A percentile compares a stretch with the other conserved stretches of the same genome.
Evolutionary conservation across 345 rosid genomes (phyloP).

Genomic region (Eucalyptus melliodora): DNA sequence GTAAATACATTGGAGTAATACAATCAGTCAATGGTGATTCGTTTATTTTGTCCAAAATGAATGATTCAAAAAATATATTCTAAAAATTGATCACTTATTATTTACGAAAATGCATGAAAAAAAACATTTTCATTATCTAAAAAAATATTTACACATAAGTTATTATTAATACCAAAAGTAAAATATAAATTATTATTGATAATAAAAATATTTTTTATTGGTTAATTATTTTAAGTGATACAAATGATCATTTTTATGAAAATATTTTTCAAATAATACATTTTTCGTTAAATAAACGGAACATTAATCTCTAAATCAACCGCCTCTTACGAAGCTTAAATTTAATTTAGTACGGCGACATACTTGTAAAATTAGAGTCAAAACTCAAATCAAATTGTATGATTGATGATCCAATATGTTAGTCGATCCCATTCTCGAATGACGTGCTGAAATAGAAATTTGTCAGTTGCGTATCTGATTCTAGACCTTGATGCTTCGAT

Average conservation of each 20-base stretch:
- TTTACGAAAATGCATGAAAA: rapidly evolving
- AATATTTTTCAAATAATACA: no score
- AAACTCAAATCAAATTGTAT: no score
- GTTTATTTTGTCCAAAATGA: no score
- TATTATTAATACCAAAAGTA: no score
- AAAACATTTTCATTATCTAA: no score
- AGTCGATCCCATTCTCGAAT: rapidly evolving
- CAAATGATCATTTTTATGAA: rapidly evolving
- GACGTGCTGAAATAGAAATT: rapidly evolving
- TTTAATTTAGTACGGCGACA: rapidly evolving
- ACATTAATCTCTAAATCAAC: no score
- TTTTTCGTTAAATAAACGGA: rapidly evolving
- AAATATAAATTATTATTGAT: rapidly evolving
- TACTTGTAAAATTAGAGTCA: no score
- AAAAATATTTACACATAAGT: rapidly evolving
- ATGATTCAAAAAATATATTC: no score
- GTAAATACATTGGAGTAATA: no score
- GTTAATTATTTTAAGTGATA: no score
- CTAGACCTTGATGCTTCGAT: rapidly evolving
- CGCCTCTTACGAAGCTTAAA: rapidly evolving
- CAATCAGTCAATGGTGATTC: no score
- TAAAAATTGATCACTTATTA: rapidly evolving
- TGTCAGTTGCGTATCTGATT: rapidly evolving
- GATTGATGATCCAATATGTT: rapidly evolving
- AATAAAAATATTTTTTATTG: no score